Percentiles rank a stretch among this genome's conserved stretches.
These are phyloP conservation scores for Colletotrichum sp. DNA, from an alignment of 2,329 filamentous ascomycete species.

Conservation along the genomic window DNA sequence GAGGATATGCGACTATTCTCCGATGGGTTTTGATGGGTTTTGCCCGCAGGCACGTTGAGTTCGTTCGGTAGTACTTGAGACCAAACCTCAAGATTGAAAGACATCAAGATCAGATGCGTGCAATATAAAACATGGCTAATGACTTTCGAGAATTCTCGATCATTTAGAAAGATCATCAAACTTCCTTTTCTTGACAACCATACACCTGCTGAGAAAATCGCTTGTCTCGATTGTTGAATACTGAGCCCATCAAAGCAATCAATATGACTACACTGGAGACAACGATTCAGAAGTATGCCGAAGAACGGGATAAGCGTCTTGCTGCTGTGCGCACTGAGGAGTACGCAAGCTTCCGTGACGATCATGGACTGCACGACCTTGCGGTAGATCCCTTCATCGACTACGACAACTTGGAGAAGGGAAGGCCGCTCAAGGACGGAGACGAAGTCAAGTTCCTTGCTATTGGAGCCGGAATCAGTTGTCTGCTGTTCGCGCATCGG, in stretches of 20 bases:
- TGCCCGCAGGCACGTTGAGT: background rate
- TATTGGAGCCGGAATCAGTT: background rate
- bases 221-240: background rate
- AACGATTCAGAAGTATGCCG: background rate
- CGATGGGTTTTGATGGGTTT: background rate
- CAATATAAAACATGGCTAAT: background rate
- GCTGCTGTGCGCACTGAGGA: background rate
- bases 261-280: background rate
- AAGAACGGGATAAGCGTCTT: background rate
- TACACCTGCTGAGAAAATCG: rapidly evolving
- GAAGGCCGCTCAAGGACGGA: background rate
- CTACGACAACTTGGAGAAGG: background rate
- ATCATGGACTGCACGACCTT: background rate
- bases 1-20: background rate
- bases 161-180: background rate
- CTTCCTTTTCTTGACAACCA: background rate
- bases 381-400: background rate
- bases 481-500: background rate
- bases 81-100: background rate
- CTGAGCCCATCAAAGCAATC: background rate
- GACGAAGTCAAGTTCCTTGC: background rate
- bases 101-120: rapidly evolving
- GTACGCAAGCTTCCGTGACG: background rate
- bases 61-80: background rate
- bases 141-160: rapidly evolving